A percentile compares a stretch with the other conserved stretches of the same genome.
Conservation (phyloP, 371 early-diverging fungal genomes). For the Apophysomyces variabilis region DNA sequence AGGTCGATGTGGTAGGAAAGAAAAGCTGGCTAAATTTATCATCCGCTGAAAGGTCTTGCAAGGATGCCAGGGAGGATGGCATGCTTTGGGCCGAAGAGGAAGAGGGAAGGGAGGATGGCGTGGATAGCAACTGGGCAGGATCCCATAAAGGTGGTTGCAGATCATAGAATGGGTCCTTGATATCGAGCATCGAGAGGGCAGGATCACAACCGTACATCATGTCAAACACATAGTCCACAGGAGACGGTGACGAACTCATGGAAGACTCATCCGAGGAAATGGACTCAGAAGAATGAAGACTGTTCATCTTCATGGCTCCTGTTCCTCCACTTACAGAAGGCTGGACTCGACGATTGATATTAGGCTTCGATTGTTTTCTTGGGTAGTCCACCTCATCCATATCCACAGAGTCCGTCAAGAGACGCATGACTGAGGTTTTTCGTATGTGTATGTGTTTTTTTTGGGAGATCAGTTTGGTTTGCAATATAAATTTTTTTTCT, state of each 20-base stretch:
- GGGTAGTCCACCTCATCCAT: slow-evolving; percentile 5
- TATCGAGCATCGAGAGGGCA: slow-evolving; percentile 32
- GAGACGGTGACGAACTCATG: slow-evolving; percentile 46
- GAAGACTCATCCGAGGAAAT: slow-evolving; percentile 55
- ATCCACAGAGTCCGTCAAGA: slow-evolving; percentile 47
- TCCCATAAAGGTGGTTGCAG: slow-evolving; percentile 28
- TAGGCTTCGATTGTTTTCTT: slow-evolving; percentile 2
- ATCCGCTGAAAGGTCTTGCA: slow-evolving; percentile 3
- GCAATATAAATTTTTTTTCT: neutral
- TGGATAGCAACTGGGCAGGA: slow-evolving; percentile 8
- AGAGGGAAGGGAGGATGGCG: slow-evolving; percentile 13
- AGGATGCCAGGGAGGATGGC: neutral
- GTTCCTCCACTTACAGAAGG: neutral
- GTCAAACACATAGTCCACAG: slow-evolving; percentile 53
- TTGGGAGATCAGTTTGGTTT: slow-evolving; percentile 1
- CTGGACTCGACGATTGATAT: neutral
- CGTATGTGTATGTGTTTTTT: neutral
- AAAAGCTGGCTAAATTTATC: neutral
- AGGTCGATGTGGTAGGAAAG: neutral
- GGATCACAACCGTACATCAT: slow-evolving; percentile 40
- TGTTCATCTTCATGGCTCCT: slow-evolving; percentile 8
- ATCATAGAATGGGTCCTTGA: slow-evolving; percentile 32
- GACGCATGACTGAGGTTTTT: slow-evolving; percentile 50
- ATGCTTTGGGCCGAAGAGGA: slow-evolving; percentile 3
- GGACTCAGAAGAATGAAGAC: slow-evolving; percentile 32